phyloP scores from a whole-genome alignment of 2,329 filamentous ascomycete species.

The Emmonsiellopsis sp. region DNA sequence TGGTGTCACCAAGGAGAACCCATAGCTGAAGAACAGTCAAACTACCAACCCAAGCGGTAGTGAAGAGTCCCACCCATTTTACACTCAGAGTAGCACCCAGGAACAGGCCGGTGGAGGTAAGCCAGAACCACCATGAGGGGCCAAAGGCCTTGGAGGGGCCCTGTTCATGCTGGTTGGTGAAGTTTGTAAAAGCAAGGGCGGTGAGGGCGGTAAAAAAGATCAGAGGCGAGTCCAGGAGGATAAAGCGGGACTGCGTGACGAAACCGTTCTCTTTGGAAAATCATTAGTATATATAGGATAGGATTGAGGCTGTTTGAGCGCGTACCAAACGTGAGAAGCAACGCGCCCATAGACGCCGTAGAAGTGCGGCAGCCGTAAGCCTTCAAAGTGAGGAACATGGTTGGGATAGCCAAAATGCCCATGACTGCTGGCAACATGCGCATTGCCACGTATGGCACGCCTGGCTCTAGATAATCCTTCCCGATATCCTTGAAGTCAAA shows the following conservation, averaged over 20 bases:
- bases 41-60: slow-evolving; percentile 92
- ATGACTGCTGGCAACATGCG: slow-evolving; percentile 83
- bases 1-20: slow-evolving; percentile 84
- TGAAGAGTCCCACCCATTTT: slow-evolving; percentile 98
- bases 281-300: slow-evolving; percentile 8
- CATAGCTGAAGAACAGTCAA: slow-evolving; percentile 89
- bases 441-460: slow-evolving; percentile 96
- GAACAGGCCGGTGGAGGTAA: slow-evolving; percentile 73
- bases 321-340: slow-evolving; percentile 81
- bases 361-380: slow-evolving; percentile 79
- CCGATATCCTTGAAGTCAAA: slow-evolving; percentile 99
- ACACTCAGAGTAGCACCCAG: slow-evolving; percentile 88
- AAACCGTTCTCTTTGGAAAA: slow-evolving; percentile 71
- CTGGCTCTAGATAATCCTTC: slow-evolving; percentile 93
- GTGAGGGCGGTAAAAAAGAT: slow-evolving; percentile 91
- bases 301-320: background rate
- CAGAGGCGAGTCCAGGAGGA: slow-evolving; percentile 90
- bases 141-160: slow-evolving; percentile 82
- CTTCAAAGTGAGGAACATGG: slow-evolving; percentile 92
- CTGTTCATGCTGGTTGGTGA: slow-evolving; percentile 93
- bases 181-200: slow-evolving; percentile 79
- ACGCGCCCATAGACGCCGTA: slow-evolving; percentile 73
- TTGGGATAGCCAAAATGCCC: slow-evolving; percentile 79
- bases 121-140: slow-evolving; percentile 96
- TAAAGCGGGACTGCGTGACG: slow-evolving; percentile 87